A percentile compares a stretch with the other conserved stretches of the same genome.
phyloP scores from a whole-genome alignment of 2,329 filamentous ascomycete genomes.

The Plectosphaerella cucumerina region DNA sequence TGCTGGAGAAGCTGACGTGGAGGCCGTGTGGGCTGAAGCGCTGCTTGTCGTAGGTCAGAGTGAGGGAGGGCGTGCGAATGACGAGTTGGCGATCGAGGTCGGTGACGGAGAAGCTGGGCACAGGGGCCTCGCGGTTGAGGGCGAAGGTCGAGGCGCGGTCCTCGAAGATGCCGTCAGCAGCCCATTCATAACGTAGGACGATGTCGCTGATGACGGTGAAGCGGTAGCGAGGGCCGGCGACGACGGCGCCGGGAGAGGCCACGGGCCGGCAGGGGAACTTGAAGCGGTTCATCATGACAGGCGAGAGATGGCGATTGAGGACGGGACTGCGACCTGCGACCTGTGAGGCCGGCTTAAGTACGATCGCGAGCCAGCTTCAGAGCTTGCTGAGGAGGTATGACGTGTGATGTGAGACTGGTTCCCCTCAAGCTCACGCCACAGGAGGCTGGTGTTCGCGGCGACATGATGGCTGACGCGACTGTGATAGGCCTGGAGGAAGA shows the following conservation, averaged over 20 bases:
- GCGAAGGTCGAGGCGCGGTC: conserved; percentile 60
- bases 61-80: conserved; percentile 51
- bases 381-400: too few relatives aligned
- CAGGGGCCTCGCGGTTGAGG: conserved; percentile 44
- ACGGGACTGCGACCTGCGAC: too few relatives aligned
- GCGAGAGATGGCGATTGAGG: not conserved
- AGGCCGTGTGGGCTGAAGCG: conserved; percentile 49
- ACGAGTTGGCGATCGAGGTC: conserved; percentile 43
- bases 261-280: conserved; percentile 36
- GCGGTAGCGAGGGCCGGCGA: conserved; percentile 43
- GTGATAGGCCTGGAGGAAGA: not conserved
- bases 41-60: conserved; percentile 55
- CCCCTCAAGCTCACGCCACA: too few relatives aligned
- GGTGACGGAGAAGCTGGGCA: conserved; percentile 40
- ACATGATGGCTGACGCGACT: too few relatives aligned
- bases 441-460: too few relatives aligned
- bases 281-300: conserved; percentile 22
- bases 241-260: conserved; percentile 38
- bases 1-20: conserved; percentile 36
- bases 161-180: conserved; percentile 55
- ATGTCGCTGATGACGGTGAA: conserved; percentile 56
- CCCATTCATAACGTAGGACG: conserved; percentile 59
- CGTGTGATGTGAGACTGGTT: too few relatives aligned
- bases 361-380: too few relatives aligned
- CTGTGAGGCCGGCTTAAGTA: too few relatives aligned